Evolutionary conservation across 2,329 filamentous ascomycete species (phyloP).

Genomic region (Monosporascus sp.): DNA sequence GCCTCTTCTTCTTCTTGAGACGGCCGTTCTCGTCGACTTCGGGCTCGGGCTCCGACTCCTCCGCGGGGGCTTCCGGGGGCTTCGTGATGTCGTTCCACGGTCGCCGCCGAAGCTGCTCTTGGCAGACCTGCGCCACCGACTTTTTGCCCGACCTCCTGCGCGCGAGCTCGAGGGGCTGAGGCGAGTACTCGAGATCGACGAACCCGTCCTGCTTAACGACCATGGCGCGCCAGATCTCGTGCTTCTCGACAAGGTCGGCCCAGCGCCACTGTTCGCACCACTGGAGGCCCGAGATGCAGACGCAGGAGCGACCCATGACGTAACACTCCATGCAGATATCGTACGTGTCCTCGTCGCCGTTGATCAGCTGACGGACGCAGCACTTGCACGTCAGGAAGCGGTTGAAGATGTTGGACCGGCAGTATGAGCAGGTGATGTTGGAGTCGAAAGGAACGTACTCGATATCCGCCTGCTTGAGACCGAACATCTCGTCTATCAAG

Average conservation of each 20-base stretch:
- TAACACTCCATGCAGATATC: conserved; percentile 99
- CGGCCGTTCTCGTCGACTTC: conserved; percentile 61
- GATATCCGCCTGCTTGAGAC: conserved; percentile 61
- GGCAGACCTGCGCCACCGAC: conserved; percentile 86
- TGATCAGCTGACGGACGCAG: conserved; percentile 63
- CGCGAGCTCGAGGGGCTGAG: conserved; percentile 65
- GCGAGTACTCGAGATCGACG: conserved; percentile 59
- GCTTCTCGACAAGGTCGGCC: conserved; percentile 68
- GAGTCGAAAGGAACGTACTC: conserved; percentile 81
- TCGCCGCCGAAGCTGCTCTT: conserved; percentile 73
- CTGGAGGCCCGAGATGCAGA: conserved; percentile 74
- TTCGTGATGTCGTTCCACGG: conserved; percentile 80
- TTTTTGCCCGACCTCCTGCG: conserved; percentile 64
- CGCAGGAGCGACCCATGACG: conserved; percentile 91
- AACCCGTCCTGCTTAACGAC: conserved; percentile 69
- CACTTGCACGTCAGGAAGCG: conserved; percentile 87
- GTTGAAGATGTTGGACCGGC: conserved; percentile 94
- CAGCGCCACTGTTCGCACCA: conserved; percentile 95
- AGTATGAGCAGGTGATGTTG: conserved; percentile 93
- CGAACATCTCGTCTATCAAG: conserved; percentile 81
- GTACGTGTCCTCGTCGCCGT: conserved; percentile 76
- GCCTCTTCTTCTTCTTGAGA: conserved; percentile 60
- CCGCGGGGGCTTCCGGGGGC: conserved; percentile 31
- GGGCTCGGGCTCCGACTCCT: conserved; percentile 32
- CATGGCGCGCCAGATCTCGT: conserved; percentile 77